These are phyloP conservation scores for Cystobasidium onofrii DNA, from an alignment of 768 basidiomycete genomes.

Conservation along the genomic window DNA sequence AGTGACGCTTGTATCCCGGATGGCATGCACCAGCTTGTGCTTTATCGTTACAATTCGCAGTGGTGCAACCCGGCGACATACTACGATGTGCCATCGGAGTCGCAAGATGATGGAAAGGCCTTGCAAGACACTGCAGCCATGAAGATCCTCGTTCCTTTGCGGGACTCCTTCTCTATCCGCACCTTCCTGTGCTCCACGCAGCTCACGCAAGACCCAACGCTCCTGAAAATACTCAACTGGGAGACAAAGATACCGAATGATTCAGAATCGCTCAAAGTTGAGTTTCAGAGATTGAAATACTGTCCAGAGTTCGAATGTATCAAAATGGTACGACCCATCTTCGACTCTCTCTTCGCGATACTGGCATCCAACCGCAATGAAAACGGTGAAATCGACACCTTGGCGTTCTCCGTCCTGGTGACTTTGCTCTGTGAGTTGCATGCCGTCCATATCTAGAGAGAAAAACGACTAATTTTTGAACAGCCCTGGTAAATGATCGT, in stretches of 20 bases:
- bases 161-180: conserved; percentile 67
- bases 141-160: conserved; percentile 60
- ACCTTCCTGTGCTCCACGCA: conserved; percentile 85
- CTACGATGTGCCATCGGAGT: conserved; percentile 59
- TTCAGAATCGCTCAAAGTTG: conserved; percentile 59
- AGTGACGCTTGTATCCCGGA: conserved; percentile 73
- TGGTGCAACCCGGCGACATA: conserved; percentile 63
- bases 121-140: conserved; percentile 54
- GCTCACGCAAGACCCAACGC: conserved; percentile 79
- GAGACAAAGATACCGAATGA: conserved; percentile 54
- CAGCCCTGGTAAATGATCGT: conserved; percentile 79
- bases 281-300: conserved; percentile 77
- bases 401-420: conserved; percentile 83
- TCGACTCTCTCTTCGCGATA: conserved; percentile 86
- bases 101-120: conserved; percentile 50
- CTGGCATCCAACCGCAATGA: conserved; percentile 67
- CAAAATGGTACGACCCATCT: conserved; percentile 52
- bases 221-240: conserved; percentile 75
- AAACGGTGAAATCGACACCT: conserved; percentile 66
- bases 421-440: conserved; percentile 55
- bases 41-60: conserved; percentile 70
- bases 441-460: background rate
- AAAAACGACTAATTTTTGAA: background rate
- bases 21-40: conserved; percentile 71
- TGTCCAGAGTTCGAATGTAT: conserved; percentile 47